Evolutionary conservation across 257 asterid species (phyloP).

Genomic region (Cinchona pubescens): DNA sequence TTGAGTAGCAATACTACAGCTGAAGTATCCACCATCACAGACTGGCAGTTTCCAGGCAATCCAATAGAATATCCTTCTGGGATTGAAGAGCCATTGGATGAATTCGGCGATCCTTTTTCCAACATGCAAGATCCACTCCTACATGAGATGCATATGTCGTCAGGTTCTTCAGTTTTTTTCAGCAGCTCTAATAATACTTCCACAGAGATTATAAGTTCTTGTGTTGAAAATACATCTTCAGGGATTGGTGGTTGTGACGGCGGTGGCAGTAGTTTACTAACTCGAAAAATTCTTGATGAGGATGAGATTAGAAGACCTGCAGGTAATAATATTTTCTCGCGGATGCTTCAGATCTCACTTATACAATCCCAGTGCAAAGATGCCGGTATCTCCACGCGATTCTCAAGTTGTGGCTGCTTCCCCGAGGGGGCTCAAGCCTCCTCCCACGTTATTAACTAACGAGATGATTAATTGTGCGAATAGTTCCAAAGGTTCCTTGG

Average conservation of each 20-base stretch:
- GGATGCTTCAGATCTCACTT: constrained; percentile 88
- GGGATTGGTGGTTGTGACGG: background rate
- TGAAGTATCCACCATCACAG: constrained; percentile 16
- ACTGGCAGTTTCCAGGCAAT: constrained; percentile 50
- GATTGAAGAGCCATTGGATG: constrained; percentile 38
- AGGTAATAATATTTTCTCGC: constrained; percentile 47
- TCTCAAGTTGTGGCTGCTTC: constrained; percentile 28
- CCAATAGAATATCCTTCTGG: constrained; percentile 22
- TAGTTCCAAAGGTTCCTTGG: constrained; percentile 45
- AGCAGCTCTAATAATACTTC: constrained; percentile 7
- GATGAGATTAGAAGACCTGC: constrained; percentile 42
- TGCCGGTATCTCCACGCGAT: constrained; percentile 28
- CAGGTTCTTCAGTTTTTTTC: constrained; percentile 25
- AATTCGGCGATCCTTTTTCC: constrained; percentile 77
- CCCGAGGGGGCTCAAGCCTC: constrained; percentile 17
- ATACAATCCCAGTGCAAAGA: constrained; percentile 43
- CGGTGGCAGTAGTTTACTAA: background rate
- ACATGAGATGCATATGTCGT: constrained; percentile 28
- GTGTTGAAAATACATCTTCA: background rate
- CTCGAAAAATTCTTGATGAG: constrained; percentile 24
- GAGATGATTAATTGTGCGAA: constrained; percentile 30
- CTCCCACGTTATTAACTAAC: constrained; percentile 24
- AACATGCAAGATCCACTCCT: constrained; percentile 71
- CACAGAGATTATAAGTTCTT: background rate
- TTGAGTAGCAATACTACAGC: constrained; percentile 14